Evolutionary conservation across 2,329 filamentous ascomycete species (phyloP), one percentile per base, ranked within the genome.

Genomic region (Aspergillus glaucus): DNA sequence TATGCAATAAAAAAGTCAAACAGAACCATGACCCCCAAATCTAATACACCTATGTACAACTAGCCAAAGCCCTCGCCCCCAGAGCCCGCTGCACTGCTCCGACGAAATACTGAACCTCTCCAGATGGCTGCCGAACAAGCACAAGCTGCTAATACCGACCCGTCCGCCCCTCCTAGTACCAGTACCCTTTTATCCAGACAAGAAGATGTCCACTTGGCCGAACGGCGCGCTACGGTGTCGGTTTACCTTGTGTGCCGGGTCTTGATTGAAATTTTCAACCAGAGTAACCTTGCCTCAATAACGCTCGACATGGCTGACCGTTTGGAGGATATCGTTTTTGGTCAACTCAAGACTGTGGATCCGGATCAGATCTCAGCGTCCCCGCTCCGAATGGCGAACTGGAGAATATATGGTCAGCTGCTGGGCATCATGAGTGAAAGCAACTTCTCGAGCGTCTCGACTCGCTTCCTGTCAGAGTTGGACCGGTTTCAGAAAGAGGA

Each of bases 161-260:
- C 51, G 36, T 43, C 57, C 34, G 46, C 62, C 41, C 19, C 37
- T 12, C 43, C 59, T 37, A 49, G 66, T 55, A 62, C 64, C 19
- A 49, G 66, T 55, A 62, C 64, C 19, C 60, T 76, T 26, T 67
- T 75, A 15, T 61, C 69, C 21, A 69, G 76, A 24, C 86, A 90
- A 60, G 86, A 89, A 57, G 85, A 81, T 56, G 83, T 91, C 37
- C 79, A 84, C 12, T 80, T 92, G 59, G 86, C 88, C 2, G 93
- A 98, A 70, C 85, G 92, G 46, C 85, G 89, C 37, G 95, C 92
- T 4, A 94, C 88, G 0, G 88, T 95, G 3, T 96, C 94, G 1
- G 95, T 96, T 44, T 98, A 95, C 63, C 87, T 98, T 17, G 80
- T 98, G 3, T 98, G 93, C 64, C 83, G 93, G 26, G 92, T 97